Conservation (phyloP, 2,329 filamentous ascomycete species). For the Hyphodiscus sp. region DNA sequence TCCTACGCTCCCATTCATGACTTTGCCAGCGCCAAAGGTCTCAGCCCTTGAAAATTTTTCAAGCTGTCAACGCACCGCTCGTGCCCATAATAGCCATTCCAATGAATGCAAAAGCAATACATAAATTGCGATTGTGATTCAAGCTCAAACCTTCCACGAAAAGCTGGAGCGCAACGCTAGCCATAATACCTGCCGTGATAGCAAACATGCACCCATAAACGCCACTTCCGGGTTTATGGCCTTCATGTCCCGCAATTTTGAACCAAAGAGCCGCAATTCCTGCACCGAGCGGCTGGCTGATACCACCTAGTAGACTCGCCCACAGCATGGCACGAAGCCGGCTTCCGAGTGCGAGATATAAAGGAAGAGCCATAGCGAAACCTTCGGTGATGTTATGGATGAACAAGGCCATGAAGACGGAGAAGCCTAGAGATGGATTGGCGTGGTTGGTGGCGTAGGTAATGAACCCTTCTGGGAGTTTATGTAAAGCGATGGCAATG, state of each 20-base stretch:
- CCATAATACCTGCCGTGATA: conserved; percentile 88
- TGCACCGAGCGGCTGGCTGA: conserved; percentile 82
- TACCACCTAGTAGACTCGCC: conserved; percentile 75
- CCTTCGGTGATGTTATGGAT: conserved; percentile 98
- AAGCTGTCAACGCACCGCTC: conserved; percentile 76
- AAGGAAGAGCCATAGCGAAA: conserved; percentile 84
- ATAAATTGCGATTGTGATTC: conserved; percentile 71
- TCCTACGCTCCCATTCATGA: not conserved
- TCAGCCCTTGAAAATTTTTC: not conserved
- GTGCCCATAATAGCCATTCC: conserved; percentile 85
- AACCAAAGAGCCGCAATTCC: conserved; percentile 83
- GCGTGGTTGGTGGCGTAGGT: conserved; percentile 97
- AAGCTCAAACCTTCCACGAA: conserved; percentile 81
- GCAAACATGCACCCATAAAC: conserved; percentile 81
- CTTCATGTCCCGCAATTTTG: conserved; percentile 53
- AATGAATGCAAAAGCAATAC: conserved; percentile 72
- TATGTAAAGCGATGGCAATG: conserved; percentile 91
- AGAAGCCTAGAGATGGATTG: conserved; percentile 79
- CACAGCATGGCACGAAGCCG: conserved; percentile 77
- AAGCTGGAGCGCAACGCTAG: conserved; percentile 81
- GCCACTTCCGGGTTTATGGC: conserved; percentile 45
- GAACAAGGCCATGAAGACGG: conserved; percentile 91
- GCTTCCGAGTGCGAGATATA: conserved; percentile 84
- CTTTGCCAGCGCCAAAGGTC: no score
- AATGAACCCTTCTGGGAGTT: conserved; percentile 81